These are phyloP conservation scores for Babesia bovis DNA, from an alignment of 169 alveolate genomes.

Conservation along the genomic window DNA sequence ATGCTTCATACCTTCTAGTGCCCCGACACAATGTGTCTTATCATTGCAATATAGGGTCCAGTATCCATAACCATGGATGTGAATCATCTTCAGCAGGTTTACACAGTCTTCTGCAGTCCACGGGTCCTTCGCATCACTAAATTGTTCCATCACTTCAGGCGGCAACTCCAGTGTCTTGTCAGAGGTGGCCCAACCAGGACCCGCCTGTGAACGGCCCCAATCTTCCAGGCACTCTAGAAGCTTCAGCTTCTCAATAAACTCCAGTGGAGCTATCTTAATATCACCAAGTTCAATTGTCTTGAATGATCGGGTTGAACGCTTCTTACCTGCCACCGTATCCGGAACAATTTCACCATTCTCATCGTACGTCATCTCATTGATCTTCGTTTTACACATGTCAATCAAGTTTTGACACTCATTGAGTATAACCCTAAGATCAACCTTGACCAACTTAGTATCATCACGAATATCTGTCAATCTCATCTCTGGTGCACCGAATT, in stretches of 20 bases:
- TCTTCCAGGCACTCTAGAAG: slow-evolving; percentile 67
- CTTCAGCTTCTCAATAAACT: slow-evolving; percentile 70
- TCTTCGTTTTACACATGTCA: slow-evolving; percentile 70
- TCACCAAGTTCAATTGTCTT: slow-evolving; percentile 70
- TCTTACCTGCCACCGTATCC: slow-evolving; percentile 16
- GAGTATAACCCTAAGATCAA: slow-evolving; percentile 74
- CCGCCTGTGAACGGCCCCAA: slow-evolving; percentile 62
- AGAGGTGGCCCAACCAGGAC: slow-evolving; percentile 62
- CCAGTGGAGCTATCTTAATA: slow-evolving; percentile 67
- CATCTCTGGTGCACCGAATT: slow-evolving; percentile 82
- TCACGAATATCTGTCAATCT: slow-evolving; percentile 80
- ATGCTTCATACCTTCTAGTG: slow-evolving; percentile 72
- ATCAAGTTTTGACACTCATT: slow-evolving; percentile 77
- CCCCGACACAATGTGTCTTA: slow-evolving; percentile 72
- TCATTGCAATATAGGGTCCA: slow-evolving; percentile 85
- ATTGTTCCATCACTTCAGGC: slow-evolving; percentile 35
- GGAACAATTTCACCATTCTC: slow-evolving; percentile 39
- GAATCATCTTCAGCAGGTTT: slow-evolving; percentile 80
- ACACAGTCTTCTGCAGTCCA: slow-evolving; percentile 80
- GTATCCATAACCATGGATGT: slow-evolving; percentile 85
- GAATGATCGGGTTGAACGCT: slow-evolving; percentile 15
- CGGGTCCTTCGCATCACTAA: slow-evolving; percentile 72
- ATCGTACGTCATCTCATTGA: slow-evolving; percentile 52
- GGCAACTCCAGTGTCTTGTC: slow-evolving; percentile 39
- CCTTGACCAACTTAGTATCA: slow-evolving; percentile 78